phyloP scores from a whole-genome alignment of 1,284 basidiomycete genomes.

The Violaceomyces palustris region DNA sequence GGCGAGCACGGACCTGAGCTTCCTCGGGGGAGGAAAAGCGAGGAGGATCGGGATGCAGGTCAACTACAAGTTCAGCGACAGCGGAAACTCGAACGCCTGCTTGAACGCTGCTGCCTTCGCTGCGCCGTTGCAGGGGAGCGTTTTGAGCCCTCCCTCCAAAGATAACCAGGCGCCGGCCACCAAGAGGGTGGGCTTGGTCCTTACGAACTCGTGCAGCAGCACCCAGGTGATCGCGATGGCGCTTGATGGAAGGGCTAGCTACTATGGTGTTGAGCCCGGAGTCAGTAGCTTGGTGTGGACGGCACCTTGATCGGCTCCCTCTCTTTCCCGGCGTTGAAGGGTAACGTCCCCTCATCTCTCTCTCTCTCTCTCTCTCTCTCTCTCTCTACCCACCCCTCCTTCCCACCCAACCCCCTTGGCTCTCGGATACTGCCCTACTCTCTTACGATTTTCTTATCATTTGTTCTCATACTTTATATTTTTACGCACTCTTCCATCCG shows the following conservation, averaged over 20 bases:
- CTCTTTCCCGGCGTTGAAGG: too few relatives aligned
- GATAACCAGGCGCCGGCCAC: slow-evolving; percentile 1
- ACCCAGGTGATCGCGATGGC: slow-evolving; percentile 15
- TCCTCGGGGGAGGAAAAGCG: slow-evolving; percentile 26
- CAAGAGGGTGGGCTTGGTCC: slow-evolving; percentile 17
- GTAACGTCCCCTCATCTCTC: too few relatives aligned
- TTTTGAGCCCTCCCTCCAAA: slow-evolving; percentile 6
- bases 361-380: too few relatives aligned
- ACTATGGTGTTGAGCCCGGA: slow-evolving; percentile 10
- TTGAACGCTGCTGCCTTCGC: slow-evolving; percentile 23
- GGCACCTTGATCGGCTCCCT: slow-evolving; percentile 21
- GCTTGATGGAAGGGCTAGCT: slow-evolving; percentile 19
- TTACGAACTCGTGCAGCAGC: slow-evolving; percentile 19
- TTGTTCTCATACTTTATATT: background rate
- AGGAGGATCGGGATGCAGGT: slow-evolving; percentile 5
- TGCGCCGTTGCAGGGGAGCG: slow-evolving; percentile 7
- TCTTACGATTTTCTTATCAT: background rate
- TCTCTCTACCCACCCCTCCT: too few relatives aligned
- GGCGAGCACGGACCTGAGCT: slow-evolving; percentile 22
- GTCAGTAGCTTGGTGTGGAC: slow-evolving; percentile 32
- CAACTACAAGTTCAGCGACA: slow-evolving; percentile 6
- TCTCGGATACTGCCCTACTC: too few relatives aligned
- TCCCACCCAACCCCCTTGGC: too few relatives aligned
- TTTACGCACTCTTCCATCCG: too few relatives aligned
- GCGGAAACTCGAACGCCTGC: slow-evolving; percentile 8